These are phyloP conservation scores for Pleurotus sapidus DNA, from an alignment of 768 basidiomycete species.

Conservation along the genomic window DNA sequence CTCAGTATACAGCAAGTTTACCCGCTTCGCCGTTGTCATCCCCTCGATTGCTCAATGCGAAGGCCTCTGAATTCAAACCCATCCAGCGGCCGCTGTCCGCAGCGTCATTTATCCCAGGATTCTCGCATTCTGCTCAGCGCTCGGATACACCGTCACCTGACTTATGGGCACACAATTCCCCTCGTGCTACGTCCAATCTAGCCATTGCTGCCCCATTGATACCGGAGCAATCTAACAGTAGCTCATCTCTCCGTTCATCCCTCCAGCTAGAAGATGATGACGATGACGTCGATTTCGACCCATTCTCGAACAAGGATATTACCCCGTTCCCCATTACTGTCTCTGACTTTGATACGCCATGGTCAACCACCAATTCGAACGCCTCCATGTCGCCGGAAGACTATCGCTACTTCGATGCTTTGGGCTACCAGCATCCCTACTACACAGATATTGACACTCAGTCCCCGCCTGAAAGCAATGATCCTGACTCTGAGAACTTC, in stretches of 20 bases:
- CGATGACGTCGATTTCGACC: constrained; percentile 87
- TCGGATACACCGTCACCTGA: constrained; percentile 88
- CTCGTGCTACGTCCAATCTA: constrained; percentile 75
- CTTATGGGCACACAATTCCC: constrained; percentile 78
- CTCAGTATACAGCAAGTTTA: constrained; percentile 75
- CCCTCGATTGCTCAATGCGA: constrained; percentile 83
- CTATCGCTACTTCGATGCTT: constrained; percentile 29
- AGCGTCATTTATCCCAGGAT: constrained; percentile 56
- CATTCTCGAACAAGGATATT: constrained; percentile 49
- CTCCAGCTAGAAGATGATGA: constrained; percentile 57
- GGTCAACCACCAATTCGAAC: constrained; percentile 47
- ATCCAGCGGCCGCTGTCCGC: constrained; percentile 79
- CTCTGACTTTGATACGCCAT: constrained; percentile 60
- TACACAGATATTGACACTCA: constrained; percentile 18
- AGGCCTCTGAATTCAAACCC: constrained; percentile 87
- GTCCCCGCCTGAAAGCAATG: constrained; percentile 19
- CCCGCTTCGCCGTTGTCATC: constrained; percentile 84
- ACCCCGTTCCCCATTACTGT: constrained; percentile 63
- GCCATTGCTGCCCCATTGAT: constrained; percentile 90
- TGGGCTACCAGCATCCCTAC: constrained; percentile 20
- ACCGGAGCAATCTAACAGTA: constrained; percentile 71
- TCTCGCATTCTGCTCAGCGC: constrained; percentile 39
- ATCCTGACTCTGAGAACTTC: constrained; percentile 49
- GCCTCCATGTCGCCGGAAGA: constrained; percentile 52
- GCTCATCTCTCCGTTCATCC: constrained; percentile 57